Evolutionary conservation across 2,329 filamentous ascomycete species (phyloP).

Genomic region (Claviceps sp.): DNA sequence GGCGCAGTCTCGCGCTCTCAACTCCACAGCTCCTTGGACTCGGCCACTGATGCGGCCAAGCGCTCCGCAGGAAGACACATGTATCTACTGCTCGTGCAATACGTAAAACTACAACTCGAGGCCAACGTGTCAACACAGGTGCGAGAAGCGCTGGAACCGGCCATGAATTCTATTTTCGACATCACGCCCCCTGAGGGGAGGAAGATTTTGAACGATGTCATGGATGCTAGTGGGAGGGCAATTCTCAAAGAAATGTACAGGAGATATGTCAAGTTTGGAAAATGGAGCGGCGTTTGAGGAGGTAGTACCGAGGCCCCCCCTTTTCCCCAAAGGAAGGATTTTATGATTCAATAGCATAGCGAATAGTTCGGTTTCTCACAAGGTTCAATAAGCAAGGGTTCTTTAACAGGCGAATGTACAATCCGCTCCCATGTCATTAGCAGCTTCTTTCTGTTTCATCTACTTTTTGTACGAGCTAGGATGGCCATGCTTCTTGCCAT

Average conservation of each 20-base stretch:
- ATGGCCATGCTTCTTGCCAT: constrained; percentile 44
- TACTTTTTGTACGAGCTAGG: constrained; percentile 32
- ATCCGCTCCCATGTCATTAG: too few species aligned
- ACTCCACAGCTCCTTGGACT: constrained; percentile 36
- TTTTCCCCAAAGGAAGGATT: too few species aligned
- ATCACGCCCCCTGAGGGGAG: constrained; percentile 41
- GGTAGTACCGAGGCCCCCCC: neutral
- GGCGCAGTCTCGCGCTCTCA: constrained; percentile 37
- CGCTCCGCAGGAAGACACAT: constrained; percentile 48
- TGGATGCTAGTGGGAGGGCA: constrained; percentile 45
- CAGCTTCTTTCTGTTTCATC: neutral
- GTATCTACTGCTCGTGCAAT: constrained; percentile 45
- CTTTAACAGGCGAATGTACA: too few species aligned
- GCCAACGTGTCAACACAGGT: constrained; percentile 34
- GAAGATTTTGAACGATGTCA: constrained; percentile 43
- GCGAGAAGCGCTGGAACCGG: constrained; percentile 42
- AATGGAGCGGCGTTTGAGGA: constrained; percentile 44
- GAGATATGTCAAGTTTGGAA: constrained; percentile 48
- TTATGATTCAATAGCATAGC: neutral
- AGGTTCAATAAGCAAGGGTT: neutral
- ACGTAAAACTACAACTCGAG: constrained; percentile 48
- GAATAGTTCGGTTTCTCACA: neutral
- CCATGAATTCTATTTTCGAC: constrained; percentile 44
- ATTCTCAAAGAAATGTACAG: constrained; percentile 45
- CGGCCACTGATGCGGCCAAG: constrained; percentile 47